phyloP scores from a whole-genome alignment of 148 eudicot species.

The Oxyria digyna region DNA sequence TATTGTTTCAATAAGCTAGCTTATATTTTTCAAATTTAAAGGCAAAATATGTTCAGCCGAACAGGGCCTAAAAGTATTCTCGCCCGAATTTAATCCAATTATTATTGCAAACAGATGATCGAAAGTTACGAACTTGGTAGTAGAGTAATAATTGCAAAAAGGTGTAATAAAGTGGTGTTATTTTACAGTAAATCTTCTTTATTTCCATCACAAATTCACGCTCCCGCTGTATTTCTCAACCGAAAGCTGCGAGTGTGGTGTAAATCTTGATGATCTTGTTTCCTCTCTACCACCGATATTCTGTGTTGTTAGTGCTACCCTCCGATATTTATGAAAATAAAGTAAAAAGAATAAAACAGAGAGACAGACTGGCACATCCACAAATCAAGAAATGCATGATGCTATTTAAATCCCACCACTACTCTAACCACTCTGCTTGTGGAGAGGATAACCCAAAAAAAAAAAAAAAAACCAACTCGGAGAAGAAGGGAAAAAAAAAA shows the following conservation, averaged over 20 bases:
- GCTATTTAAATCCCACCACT: not conserved
- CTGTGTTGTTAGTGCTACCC: not conserved
- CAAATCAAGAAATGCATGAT: not conserved
- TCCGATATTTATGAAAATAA: not conserved
- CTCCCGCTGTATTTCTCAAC: not conserved
- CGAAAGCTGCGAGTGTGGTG: not conserved
- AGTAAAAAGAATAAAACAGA: not conserved
- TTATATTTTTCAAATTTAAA: too few relatives aligned
- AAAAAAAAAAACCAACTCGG: not conserved
- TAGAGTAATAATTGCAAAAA: too few relatives aligned
- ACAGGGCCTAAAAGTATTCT: too few relatives aligned
- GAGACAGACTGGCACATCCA: not conserved
- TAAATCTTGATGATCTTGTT: not conserved
- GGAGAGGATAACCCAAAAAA: not conserved
- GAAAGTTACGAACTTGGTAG: too few relatives aligned
- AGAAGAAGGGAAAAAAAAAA: not conserved
- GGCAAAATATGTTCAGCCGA: too few relatives aligned
- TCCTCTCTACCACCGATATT: not conserved
- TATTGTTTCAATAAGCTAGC: too few relatives aligned
- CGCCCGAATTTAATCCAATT: too few relatives aligned
- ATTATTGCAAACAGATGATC: too few relatives aligned
- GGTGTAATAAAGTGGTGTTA: too few relatives aligned
- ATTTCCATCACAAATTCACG: not conserved
- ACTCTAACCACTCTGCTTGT: not conserved
- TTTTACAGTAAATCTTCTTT: not conserved